Conservation (phyloP, 306 rosid genomes). For the Prunus salicina region DNA sequence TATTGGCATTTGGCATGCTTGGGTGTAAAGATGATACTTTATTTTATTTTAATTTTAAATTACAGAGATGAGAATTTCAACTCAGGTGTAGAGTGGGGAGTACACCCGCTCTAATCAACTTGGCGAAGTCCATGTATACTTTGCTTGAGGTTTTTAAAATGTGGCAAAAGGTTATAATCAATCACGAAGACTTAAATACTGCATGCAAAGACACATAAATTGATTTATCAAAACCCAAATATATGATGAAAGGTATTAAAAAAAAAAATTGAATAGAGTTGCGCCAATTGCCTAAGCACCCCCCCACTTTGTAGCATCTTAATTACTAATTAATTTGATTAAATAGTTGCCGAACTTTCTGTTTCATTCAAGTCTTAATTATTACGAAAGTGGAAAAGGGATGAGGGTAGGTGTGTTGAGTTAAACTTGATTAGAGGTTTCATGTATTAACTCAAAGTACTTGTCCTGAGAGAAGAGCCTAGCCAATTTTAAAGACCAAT, state of each 20-base stretch:
- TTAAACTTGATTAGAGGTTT: no score
- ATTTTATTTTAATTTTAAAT: no score
- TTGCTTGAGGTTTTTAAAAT: no score
- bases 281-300: not conserved
- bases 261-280: no score
- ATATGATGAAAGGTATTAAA: no score
- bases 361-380: not conserved
- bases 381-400: not conserved
- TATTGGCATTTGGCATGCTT: not conserved
- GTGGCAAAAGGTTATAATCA: no score
- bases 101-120: no score
- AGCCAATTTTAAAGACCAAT: not conserved
- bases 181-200: no score
- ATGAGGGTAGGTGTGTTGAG: not conserved
- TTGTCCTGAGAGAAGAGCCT: not conserved
- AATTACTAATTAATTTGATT: not conserved
- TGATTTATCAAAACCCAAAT: not conserved
- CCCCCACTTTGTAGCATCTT: not conserved
- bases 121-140: no score
- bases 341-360: not conserved
- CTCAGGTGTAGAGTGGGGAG: no score
- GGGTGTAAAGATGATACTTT: no score
- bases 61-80: accelerated
- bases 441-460: no score
- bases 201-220: not conserved